Base-by-base conservation (phyloP, 106 monocot genomes). In the Phalaenopsis equestris region DNA sequence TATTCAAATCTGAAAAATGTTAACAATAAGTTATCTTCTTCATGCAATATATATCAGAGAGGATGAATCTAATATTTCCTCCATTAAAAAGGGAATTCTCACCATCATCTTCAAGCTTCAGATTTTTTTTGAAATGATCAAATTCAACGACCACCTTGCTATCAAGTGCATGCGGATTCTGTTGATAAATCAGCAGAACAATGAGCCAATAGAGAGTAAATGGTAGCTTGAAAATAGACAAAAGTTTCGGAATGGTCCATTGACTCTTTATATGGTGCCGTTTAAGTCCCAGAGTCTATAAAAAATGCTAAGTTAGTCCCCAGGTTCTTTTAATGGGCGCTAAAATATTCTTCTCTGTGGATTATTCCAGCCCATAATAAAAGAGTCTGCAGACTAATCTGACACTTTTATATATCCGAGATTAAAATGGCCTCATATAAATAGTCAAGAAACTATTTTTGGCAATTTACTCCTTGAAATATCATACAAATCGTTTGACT, bases 21-120 rank as follows among this genome's bases (percentile, higher is more conserved):
- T 68, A 3, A 11, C 39, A 15, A 70, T 70, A 14, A 38, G 39
- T 4, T 0, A 38, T n/a, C 15, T 70, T 39, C 38, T 5, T 11
- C 38, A 61, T 61, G 61, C 21, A 61, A 61, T 21, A n/a, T 41
- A 38, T 39, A 70, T 70, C 4, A 36, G 9, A 2, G 12, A 9
- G 10, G 15, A 7, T 70, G 39, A 70, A 38, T 70, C 70, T 39
- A 30, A 45, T 45, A 70, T 39, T 39, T 15, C 12, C 38, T 37
- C 38, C 70, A 70, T 70, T 30, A 70, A 9, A 70, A 70, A 12
- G 12, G 70, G 39, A 39, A 70, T 70, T 70, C 56, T 77, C 73
- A 99, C 98, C 99, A 90, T 95, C 99, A 76, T 99, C 91, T 56
- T 99, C 99, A 87, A 99, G 81, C 77, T 88, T 93, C 56, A 95